A percentile compares a stretch with the other conserved stretches of the same genome.
These are phyloP conservation scores for Aspergillus brunneoviolaceus DNA, from an alignment of 2,329 filamentous ascomycete genomes.

Conservation along the genomic window DNA sequence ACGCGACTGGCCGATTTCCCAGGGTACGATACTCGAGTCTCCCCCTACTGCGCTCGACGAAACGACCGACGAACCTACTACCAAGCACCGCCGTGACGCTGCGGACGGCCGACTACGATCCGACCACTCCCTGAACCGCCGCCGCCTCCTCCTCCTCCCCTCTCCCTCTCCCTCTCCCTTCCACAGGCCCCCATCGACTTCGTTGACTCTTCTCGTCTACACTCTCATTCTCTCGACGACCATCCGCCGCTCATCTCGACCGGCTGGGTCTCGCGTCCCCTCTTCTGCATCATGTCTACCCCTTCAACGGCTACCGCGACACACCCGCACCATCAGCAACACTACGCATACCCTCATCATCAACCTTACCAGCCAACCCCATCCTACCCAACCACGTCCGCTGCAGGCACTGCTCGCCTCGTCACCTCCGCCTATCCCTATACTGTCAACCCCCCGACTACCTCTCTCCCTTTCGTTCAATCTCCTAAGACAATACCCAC, in stretches of 20 bases:
- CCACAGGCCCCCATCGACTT: neutral
- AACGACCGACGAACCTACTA: constrained; percentile 1
- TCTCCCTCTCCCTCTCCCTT: constrained; percentile 7
- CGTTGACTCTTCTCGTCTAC: constrained; percentile 3
- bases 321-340: constrained; percentile 60
- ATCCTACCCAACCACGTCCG: constrained; percentile 51
- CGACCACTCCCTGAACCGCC: constrained; percentile 15
- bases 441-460: constrained; percentile 35
- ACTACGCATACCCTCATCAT: constrained; percentile 62
- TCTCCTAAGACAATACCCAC: constrained; percentile 39
- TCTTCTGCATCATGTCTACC: constrained; percentile 66
- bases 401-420: constrained; percentile 42
- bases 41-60: constrained; percentile 17
- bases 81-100: constrained; percentile 6
- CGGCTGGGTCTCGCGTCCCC: constrained; percentile 21
- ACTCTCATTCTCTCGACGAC: constrained; percentile 15
- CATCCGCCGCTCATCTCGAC: constrained; percentile 28
- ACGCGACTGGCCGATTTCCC: constrained; percentile 16
- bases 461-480: constrained; percentile 35
- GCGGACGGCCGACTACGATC: constrained; percentile 19
- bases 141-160: constrained; percentile 7
- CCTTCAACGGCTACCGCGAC: constrained; percentile 75
- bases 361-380: constrained; percentile 56
- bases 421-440: constrained; percentile 46
- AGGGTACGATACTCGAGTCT: constrained; percentile 17